Evolutionary conservation across 2,329 filamentous ascomycete genomes (phyloP).

Genomic region (Arachnomyces sp.): DNA sequence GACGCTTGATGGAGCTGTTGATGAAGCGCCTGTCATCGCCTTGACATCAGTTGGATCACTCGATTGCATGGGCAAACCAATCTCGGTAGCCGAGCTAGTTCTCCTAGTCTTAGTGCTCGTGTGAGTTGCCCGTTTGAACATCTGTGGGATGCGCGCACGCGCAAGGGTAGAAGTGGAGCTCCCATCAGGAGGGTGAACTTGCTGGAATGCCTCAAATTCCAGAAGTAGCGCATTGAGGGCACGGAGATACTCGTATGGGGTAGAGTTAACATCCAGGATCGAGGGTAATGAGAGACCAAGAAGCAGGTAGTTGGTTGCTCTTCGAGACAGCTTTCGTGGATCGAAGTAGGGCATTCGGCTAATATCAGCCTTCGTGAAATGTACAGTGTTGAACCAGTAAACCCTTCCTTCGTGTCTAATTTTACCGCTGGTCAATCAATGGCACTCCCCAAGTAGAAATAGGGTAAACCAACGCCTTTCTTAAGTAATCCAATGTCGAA

Average conservation of each 20-base stretch:
- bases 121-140: slow-evolving; percentile 63
- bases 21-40: slow-evolving; percentile 33
- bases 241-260: slow-evolving; percentile 75
- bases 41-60: slow-evolving; percentile 43
- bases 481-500: slow-evolving; percentile 84
- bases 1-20: slow-evolving; percentile 30
- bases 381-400: slow-evolving; percentile 97
- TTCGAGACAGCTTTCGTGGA: slow-evolving; percentile 71
- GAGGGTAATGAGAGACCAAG: slow-evolving; percentile 86
- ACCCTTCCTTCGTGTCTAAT: slow-evolving; percentile 81
- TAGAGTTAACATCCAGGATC: slow-evolving; percentile 76
- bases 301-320: slow-evolving; percentile 88
- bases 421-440: slow-evolving; percentile 10
- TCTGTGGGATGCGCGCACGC: slow-evolving; percentile 68
- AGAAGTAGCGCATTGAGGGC: slow-evolving; percentile 75
- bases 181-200: slow-evolving; percentile 72
- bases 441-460: background rate
- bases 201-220: slow-evolving; percentile 92
- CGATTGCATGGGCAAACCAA: slow-evolving; percentile 47
- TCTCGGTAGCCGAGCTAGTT: slow-evolving; percentile 54
- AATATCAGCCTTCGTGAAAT: slow-evolving; percentile 78
- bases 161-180: slow-evolving; percentile 61
- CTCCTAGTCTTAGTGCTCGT: slow-evolving; percentile 51
- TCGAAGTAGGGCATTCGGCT: slow-evolving; percentile 80
- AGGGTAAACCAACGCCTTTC: slow-evolving; percentile 65